phyloP scores from a whole-genome alignment of 139 green algal species.

The Astrephomene gubernaculifera region DNA sequence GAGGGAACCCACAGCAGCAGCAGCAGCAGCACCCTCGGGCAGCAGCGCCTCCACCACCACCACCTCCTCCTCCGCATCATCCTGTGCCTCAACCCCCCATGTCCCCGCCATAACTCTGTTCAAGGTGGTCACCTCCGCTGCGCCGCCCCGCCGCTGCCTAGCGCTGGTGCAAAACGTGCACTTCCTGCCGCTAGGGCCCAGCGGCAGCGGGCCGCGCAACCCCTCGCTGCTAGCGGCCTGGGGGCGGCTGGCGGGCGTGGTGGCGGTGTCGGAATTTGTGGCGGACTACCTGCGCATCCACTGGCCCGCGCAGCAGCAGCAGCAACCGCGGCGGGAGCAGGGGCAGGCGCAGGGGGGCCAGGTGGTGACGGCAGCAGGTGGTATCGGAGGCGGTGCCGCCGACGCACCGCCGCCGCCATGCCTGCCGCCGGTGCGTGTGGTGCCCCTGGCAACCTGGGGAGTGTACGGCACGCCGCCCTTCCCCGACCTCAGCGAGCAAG shows the following conservation, averaged over 20 bases:
- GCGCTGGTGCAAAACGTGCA: constrained; percentile 66
- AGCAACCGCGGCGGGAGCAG: background rate
- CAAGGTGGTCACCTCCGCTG: background rate
- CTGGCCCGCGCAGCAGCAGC: background rate
- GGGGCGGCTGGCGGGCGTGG: constrained; percentile 24
- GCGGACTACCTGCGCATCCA: constrained; percentile 41
- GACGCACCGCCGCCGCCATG: no score
- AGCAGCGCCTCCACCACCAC: background rate
- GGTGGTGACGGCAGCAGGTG: no score
- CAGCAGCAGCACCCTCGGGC: background rate
- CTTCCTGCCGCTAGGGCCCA: constrained; percentile 60
- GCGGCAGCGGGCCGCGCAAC: constrained; percentile 32
- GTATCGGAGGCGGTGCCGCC: no score
- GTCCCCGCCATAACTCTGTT: no score
- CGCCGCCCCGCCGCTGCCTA: constrained; percentile 11
- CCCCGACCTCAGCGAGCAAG: constrained; percentile 28
- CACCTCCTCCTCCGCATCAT: no score
- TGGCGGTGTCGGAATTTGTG: constrained; percentile 55
- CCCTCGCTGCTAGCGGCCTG: constrained; percentile 48
- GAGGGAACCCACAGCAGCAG: background rate
- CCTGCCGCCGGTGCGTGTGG: no score
- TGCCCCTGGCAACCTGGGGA: constrained; percentile 49
- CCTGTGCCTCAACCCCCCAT: no score
- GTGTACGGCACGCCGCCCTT: constrained; percentile 55
- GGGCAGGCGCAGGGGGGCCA: no score